phyloP scores from a whole-genome alignment of 345 rosid genomes.

The Citropsis articulata region DNA sequence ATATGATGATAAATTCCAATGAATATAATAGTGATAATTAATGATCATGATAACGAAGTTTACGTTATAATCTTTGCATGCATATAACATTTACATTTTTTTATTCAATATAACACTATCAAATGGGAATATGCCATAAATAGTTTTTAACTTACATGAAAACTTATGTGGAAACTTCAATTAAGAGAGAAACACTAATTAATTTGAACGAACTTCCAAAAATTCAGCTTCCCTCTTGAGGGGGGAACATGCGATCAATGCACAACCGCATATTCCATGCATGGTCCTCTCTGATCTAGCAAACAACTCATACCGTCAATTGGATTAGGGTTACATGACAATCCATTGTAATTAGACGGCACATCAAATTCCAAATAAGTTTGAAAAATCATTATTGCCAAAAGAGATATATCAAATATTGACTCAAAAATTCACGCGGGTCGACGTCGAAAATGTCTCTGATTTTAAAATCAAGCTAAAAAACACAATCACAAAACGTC shows the following conservation, averaged over 20 bases:
- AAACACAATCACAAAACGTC: constrained; percentile 6
- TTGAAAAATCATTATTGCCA: constrained; percentile 20
- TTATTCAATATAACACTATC: not conserved
- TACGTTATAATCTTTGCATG: not conserved
- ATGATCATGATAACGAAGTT: not conserved
- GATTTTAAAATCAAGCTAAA: not conserved
- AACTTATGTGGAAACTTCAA: not conserved
- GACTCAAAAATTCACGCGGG: not conserved
- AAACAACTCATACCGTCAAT: not conserved
- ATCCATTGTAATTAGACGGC: constrained; percentile 1
- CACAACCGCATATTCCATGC: constrained; percentile 9
- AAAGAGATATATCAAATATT: not conserved
- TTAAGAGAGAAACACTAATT: not conserved
- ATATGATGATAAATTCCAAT: no score
- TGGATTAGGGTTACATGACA: constrained; percentile 3
- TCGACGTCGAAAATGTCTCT: not conserved
- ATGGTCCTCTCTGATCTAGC: not conserved
- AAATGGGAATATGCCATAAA: not conserved
- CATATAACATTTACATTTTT: not conserved
- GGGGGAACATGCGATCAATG: constrained; percentile 24
- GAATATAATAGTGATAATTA: not conserved
- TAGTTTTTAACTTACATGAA: not conserved
- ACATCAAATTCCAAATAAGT: constrained; percentile 14
- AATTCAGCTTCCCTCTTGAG: constrained; percentile 23
- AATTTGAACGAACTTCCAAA: constrained; percentile 19